Conservation (phyloP, 192 early-diverging fungal species). For the Phlyctochytrium arcticum region DNA sequence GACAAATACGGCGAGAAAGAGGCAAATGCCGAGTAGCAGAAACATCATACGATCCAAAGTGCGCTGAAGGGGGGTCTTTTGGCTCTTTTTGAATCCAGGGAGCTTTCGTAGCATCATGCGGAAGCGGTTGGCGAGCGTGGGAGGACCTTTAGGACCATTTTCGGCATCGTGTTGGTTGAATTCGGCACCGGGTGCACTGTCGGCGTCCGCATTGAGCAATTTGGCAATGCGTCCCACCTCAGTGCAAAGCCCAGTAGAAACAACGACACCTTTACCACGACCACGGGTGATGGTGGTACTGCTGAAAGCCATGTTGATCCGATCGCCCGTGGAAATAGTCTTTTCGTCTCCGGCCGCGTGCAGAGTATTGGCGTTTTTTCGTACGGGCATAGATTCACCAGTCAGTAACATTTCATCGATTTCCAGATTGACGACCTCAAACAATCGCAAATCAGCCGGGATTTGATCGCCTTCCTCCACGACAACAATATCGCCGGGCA, state of each 20-base stretch:
- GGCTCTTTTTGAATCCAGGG: slow-evolving; percentile 19
- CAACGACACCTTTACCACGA: slow-evolving; percentile 39
- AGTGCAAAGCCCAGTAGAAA: slow-evolving; percentile 30
- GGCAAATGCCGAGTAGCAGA: slow-evolving; percentile 26
- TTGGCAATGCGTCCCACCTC: slow-evolving; percentile 38
- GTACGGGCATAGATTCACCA: slow-evolving; percentile 38
- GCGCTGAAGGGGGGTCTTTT: slow-evolving; percentile 33
- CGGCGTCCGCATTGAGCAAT: background rate
- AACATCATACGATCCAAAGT: slow-evolving; percentile 44
- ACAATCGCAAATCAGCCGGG: slow-evolving; percentile 30
- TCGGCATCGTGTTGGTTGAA: background rate
- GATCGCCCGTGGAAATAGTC: slow-evolving; percentile 22
- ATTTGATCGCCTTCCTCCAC: slow-evolving; percentile 34
- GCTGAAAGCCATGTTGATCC: slow-evolving; percentile 33
- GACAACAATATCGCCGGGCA: slow-evolving; percentile 33
- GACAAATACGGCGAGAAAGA: slow-evolving; percentile 32
- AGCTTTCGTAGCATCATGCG: background rate
- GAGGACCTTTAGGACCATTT: background rate
- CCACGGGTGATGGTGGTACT: slow-evolving; percentile 37
- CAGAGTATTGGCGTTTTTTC: slow-evolving; percentile 5
- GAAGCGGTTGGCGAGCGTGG: background rate
- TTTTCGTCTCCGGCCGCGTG: slow-evolving; percentile 1
- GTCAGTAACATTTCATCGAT: slow-evolving; percentile 37
- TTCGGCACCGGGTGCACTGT: background rate
- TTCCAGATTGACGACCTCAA: slow-evolving; percentile 39